Percentiles rank a stretch among this genome's conserved stretches.
Conservation (phyloP, 1,139 yeast species). For the Candida dubliniensis region DNA sequence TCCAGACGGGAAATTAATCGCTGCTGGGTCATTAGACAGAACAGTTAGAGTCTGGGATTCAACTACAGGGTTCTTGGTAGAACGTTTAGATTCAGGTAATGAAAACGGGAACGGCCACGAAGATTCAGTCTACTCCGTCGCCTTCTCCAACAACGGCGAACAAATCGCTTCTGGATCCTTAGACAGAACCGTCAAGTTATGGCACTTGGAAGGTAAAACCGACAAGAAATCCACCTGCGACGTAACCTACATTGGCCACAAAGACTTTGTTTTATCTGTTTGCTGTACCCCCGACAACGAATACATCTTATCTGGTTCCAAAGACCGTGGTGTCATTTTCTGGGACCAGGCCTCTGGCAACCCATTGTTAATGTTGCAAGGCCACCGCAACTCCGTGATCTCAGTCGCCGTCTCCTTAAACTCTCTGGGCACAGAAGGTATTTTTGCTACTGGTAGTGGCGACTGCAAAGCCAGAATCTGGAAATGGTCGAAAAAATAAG, state of each 20-base stretch:
- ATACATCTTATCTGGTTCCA: constrained; percentile 90
- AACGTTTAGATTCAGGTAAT: constrained; percentile 86
- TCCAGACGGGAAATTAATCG: constrained; percentile 91
- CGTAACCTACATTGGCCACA: constrained; percentile 93
- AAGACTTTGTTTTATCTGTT: constrained; percentile 91
- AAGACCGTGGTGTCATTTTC: constrained; percentile 94
- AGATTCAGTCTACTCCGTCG: constrained; percentile 94
- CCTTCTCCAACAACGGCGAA: constrained; percentile 87
- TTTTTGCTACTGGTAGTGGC: constrained; percentile 97
- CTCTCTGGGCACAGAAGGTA: constrained; percentile 67
- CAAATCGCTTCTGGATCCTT: constrained; percentile 94
- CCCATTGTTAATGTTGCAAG: constrained; percentile 93
- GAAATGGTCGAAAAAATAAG: constrained; percentile 56
- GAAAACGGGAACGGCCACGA: constrained; percentile 91
- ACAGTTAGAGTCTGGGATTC: constrained; percentile 98
- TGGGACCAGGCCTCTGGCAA: constrained; percentile 95
- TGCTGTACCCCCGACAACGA: constrained; percentile 94
- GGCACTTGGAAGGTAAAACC: constrained; percentile 77
- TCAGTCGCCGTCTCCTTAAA: constrained; percentile 87
- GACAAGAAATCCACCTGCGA: constrained; percentile 70
- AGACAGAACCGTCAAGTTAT: constrained; percentile 92
- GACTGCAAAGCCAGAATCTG: constrained; percentile 97
- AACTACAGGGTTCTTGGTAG: constrained; percentile 87
- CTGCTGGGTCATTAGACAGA: constrained; percentile 95
- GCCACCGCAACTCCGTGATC: constrained; percentile 94